A percentile compares a stretch with the other conserved stretches of the same genome.
Conservation (phyloP, 2,329 filamentous ascomycete species). For the Penicillium occitanis region DNA sequence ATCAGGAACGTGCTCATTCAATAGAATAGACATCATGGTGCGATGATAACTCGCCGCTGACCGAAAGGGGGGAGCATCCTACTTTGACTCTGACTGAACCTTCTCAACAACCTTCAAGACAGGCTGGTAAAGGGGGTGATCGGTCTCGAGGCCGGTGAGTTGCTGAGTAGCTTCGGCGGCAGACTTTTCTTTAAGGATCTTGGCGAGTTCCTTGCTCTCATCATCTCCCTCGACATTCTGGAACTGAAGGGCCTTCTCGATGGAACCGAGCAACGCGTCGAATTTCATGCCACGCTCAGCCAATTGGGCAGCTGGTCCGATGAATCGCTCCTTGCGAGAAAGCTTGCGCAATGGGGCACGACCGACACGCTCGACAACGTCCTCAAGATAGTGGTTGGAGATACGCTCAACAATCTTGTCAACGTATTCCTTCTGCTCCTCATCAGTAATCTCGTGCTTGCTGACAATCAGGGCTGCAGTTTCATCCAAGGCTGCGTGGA, state of each 20-base stretch:
- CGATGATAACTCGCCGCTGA: not conserved
- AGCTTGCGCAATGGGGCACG: slow-evolving; percentile 93
- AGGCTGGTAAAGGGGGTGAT: slow-evolving; percentile 73
- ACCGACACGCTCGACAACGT: slow-evolving; percentile 91
- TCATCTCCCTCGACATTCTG: slow-evolving; percentile 91
- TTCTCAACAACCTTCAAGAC: slow-evolving; percentile 77
- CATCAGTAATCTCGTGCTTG: slow-evolving; percentile 75
- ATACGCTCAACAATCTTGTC: slow-evolving; percentile 90
- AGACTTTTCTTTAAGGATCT: slow-evolving; percentile 73
- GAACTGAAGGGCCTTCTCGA: slow-evolving; percentile 93
- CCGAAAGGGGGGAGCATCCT: slow-evolving; percentile 11
- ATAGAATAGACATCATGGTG: not conserved
- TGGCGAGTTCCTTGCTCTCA: slow-evolving; percentile 80
- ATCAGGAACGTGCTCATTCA: slow-evolving; percentile 17
- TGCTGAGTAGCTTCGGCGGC: slow-evolving; percentile 74
- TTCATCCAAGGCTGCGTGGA: slow-evolving; percentile 77
- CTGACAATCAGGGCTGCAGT: slow-evolving; percentile 80
- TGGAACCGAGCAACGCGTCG: slow-evolving; percentile 72
- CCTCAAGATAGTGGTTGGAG: slow-evolving; percentile 88
- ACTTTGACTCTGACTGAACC: slow-evolving; percentile 61
- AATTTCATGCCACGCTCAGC: slow-evolving; percentile 75
- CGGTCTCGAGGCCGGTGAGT: slow-evolving; percentile 75
- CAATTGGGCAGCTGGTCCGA: slow-evolving; percentile 85
- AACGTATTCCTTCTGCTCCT: slow-evolving; percentile 83
- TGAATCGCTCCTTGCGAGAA: slow-evolving; percentile 90